Percentiles rank a stretch among this genome's conserved stretches.
These are phyloP conservation scores for Aspergillus sp. DNA, from an alignment of 2,329 filamentous ascomycete species.

Conservation along the genomic window DNA sequence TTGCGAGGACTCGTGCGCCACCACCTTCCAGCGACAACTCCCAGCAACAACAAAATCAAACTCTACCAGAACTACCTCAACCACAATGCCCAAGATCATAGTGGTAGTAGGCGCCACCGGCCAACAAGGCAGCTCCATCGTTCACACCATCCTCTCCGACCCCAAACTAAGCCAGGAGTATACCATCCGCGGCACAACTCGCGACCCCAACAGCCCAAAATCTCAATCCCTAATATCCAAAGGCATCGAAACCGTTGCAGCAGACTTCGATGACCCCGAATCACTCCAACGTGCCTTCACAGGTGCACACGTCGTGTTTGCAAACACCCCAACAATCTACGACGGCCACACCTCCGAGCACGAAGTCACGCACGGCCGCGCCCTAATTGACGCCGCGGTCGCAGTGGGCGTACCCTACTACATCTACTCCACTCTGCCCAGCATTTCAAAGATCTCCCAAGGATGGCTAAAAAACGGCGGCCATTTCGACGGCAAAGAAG, in stretches of 20 bases:
- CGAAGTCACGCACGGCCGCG: slow-evolving; percentile 6
- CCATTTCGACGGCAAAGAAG: slow-evolving; percentile 41
- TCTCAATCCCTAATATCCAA: slow-evolving; percentile 21
- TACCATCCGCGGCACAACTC: slow-evolving; percentile 51
- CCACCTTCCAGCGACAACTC: background rate
- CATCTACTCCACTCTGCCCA: slow-evolving; percentile 27
- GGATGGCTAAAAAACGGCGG: slow-evolving; percentile 27
- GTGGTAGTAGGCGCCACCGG: slow-evolving; percentile 55
- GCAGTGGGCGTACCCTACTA: background rate
- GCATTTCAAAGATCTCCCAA: slow-evolving; percentile 29
- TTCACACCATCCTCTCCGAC: slow-evolving; percentile 47
- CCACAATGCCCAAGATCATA: slow-evolving; percentile 30
- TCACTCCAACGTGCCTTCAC: slow-evolving; percentile 44
- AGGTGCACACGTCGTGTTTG: slow-evolving; percentile 50
- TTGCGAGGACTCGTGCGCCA: background rate
- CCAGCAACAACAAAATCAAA: background rate
- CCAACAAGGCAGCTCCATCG: slow-evolving; percentile 51
- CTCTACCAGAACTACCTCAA: background rate
- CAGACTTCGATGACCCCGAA: slow-evolving; percentile 38
- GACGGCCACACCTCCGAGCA: slow-evolving; percentile 8
- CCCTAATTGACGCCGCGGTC: slow-evolving; percentile 9
- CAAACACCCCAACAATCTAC: slow-evolving; percentile 27
- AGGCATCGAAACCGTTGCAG: slow-evolving; percentile 32
- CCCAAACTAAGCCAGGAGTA: slow-evolving; percentile 46
- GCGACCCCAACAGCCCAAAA: slow-evolving; percentile 34